Conservation (phyloP, 2,329 filamentous ascomycete genomes). For the Fusarium odoratissimum region DNA sequence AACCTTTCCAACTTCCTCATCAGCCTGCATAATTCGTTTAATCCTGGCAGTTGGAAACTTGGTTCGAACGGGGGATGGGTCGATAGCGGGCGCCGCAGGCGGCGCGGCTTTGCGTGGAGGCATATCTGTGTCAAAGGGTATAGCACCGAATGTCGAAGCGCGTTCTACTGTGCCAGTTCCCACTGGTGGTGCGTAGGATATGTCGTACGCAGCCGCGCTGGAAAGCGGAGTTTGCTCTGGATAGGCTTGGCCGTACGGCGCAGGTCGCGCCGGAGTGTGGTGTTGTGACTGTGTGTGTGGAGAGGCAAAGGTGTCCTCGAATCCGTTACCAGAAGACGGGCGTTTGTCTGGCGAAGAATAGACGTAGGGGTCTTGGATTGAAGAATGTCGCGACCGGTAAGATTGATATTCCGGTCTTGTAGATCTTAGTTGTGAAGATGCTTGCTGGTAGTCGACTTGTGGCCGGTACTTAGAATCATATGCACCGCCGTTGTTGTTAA, state of each 20-base stretch:
- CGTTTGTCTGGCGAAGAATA: constrained; percentile 15
- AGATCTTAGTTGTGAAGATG: constrained; percentile 39
- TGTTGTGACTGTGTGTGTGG: constrained; percentile 28
- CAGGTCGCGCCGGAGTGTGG: constrained; percentile 26
- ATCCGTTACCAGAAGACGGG: constrained; percentile 6
- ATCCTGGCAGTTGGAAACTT: constrained; percentile 98
- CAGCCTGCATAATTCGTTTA: constrained; percentile 99
- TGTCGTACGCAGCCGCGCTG: constrained; percentile 26
- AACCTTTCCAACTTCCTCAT: constrained; percentile 98
- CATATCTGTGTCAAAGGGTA: constrained; percentile 45
- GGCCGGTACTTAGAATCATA: constrained; percentile 40
- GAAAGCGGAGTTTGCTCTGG: constrained; percentile 23
- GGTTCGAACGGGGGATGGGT: constrained; percentile 82
- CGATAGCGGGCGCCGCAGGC: constrained; percentile 57
- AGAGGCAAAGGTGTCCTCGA: constrained; percentile 17
- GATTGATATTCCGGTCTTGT: constrained; percentile 38
- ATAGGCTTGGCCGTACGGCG: constrained; percentile 25
- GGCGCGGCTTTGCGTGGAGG: constrained; percentile 51
- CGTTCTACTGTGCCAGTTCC: constrained; percentile 11
- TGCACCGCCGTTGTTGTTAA: constrained; percentile 40
- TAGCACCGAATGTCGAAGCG: constrained; percentile 16
- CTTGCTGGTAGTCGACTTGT: constrained; percentile 39
- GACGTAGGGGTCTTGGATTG: constrained; percentile 35
- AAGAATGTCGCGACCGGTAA: constrained; percentile 37
- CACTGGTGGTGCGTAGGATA: constrained; percentile 27